Evolutionary conservation across 495 filamentous ascomycete species (phyloP).

Genomic region (Aspergillus sclerotioniger): DNA sequence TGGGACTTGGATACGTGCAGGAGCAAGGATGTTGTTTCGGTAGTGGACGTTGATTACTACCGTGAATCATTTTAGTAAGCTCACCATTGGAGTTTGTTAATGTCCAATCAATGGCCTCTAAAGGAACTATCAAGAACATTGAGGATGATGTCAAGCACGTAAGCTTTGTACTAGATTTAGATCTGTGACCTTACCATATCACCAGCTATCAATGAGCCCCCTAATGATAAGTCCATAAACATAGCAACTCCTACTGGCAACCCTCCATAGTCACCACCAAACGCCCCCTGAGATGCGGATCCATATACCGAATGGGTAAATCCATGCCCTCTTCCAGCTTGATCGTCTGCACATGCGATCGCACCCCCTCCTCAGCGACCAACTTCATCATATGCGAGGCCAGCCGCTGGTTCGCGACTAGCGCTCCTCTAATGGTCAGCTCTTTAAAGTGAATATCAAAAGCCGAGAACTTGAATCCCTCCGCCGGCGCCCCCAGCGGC

Average conservation of each 20-base stretch:
- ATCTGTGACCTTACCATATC: no score
- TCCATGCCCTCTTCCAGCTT: constrained; percentile 7
- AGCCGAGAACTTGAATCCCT: constrained; percentile 8
- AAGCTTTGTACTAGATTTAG: no score
- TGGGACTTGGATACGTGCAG: no score
- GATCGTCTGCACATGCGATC: background rate
- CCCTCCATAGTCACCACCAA: constrained; percentile 1
- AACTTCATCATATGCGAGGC: constrained; percentile 6
- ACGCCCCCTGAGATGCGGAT: constrained; percentile 6
- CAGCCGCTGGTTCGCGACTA: constrained; percentile 2
- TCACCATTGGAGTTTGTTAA: no score
- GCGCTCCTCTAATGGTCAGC: background rate
- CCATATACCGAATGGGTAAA: constrained; percentile 7
- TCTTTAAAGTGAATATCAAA: constrained; percentile 10
- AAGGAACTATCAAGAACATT: no score
- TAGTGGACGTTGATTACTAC: no score
- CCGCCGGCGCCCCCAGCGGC: background rate
- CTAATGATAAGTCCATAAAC: no score
- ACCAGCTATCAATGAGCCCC: no score
- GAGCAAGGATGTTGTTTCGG: no score
- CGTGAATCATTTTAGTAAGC: no score
- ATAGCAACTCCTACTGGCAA: background rate
- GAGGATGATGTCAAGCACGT: no score
- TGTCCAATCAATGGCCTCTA: no score
- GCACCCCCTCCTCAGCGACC: constrained; percentile 8